Evolutionary conservation across 1,139 yeast species (phyloP).

Genomic region (Cylindricascospora bacillispora): DNA sequence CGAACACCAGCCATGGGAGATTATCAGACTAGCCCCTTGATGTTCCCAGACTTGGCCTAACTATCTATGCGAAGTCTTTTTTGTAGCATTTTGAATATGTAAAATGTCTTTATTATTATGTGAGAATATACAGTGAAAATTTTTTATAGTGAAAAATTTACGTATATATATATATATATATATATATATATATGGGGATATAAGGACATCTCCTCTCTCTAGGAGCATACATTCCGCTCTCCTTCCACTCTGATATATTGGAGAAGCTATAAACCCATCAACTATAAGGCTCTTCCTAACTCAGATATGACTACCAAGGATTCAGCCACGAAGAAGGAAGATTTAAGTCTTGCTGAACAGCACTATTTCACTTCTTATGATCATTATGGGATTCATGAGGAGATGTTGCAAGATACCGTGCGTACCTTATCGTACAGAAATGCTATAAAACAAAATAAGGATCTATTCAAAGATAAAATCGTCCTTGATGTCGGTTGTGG

Average conservation of each 20-base stretch:
- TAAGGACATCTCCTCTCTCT: too few species aligned
- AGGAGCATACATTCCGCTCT: too few species aligned
- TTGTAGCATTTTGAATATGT: neutral
- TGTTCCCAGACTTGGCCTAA: too few species aligned
- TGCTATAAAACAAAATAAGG: constrained; percentile 85
- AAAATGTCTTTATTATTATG: neutral
- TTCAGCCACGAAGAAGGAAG: constrained; percentile 32
- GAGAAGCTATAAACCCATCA: too few species aligned
- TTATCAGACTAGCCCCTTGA: constrained; percentile 66
- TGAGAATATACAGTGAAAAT: constrained; percentile 1
- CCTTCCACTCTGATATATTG: too few species aligned
- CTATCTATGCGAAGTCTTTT: neutral
- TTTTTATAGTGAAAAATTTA: too few species aligned
- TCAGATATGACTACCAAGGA: too few species aligned
- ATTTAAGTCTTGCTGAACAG: constrained; percentile 57
- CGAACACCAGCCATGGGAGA: constrained; percentile 42
- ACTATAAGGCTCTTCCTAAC: too few species aligned
- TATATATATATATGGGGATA: too few species aligned
- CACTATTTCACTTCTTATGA: constrained; percentile 93
- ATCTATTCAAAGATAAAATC: constrained; percentile 78
- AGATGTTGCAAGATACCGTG: constrained; percentile 92
- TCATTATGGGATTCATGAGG: constrained; percentile 97
- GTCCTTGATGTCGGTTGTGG: constrained; percentile 99
- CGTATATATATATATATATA: too few species aligned
- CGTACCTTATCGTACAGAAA: constrained; percentile 87